These are phyloP conservation scores for Pseudogymnoascus destructans DNA, from an alignment of 2,329 filamentous ascomycete genomes.

Conservation along the genomic window DNA sequence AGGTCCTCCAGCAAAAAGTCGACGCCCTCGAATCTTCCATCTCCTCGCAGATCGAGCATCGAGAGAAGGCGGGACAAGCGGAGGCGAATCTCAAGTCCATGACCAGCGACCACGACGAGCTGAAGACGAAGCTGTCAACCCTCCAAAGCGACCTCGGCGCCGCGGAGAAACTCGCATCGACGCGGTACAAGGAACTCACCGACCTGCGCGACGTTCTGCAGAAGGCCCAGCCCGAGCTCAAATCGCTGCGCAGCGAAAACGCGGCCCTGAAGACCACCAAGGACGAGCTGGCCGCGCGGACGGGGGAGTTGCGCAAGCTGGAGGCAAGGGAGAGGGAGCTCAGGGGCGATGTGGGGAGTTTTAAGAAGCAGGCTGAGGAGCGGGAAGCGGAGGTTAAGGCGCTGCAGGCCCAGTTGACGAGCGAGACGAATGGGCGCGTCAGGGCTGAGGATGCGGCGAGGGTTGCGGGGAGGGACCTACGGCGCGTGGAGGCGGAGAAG, in stretches of 20 bases:
- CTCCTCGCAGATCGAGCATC: constrained; percentile 13
- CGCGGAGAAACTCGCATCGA: constrained; percentile 74
- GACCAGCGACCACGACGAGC: constrained; percentile 46
- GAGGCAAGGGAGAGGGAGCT: constrained; percentile 76
- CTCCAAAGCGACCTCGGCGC: constrained; percentile 76
- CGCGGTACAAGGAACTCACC: constrained; percentile 74
- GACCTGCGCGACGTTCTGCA: constrained; percentile 68
- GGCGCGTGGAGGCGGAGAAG: constrained; percentile 65
- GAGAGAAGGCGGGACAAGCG: constrained; percentile 21
- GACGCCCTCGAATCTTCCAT: constrained; percentile 34
- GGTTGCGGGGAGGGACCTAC: constrained; percentile 61
- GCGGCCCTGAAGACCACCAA: constrained; percentile 59
- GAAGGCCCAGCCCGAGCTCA: constrained; percentile 77
- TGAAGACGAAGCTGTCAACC: constrained; percentile 55
- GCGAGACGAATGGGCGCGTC: constrained; percentile 57
- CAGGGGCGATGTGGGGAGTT: constrained; percentile 55
- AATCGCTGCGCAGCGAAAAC: constrained; percentile 63
- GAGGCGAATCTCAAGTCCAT: constrained; percentile 26
- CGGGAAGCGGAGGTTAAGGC: constrained; percentile 66
- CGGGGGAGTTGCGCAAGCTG: constrained; percentile 54
- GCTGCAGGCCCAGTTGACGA: constrained; percentile 64
- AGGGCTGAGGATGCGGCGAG: constrained; percentile 70
- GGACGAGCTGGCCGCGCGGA: constrained; percentile 54
- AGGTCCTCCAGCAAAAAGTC: constrained; percentile 49
- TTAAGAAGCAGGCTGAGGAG: constrained; percentile 57